Evolutionary conservation across 768 basidiomycete species (phyloP), one percentile per base, ranked within the genome.

Genomic region (Phlebiopsis gigantea): DNA sequence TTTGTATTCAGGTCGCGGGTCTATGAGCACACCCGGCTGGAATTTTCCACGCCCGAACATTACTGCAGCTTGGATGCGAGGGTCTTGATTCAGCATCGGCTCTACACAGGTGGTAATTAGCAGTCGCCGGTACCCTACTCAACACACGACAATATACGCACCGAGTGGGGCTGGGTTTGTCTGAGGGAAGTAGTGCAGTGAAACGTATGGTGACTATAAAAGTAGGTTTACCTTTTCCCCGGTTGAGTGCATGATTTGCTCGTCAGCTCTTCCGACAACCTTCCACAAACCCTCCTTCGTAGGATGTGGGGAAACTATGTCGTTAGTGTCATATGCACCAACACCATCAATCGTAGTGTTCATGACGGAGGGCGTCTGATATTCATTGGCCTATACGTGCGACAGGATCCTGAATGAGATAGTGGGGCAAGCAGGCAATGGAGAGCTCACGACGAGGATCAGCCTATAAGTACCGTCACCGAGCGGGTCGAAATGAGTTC

Each of bases 181-280:
- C 63, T 68, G 31, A 22, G 8, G n/a, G n/a, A n/a, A n/a, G n/a
- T n/a, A 41, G 12, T 24, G 10, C 34, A 39, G 31, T 12, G 15
- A 48, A 21, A n/a, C 2, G 28, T 29, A 15, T 48, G 5, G 12
- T 30, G 12, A 4, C 12, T 25, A 48, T 39, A 2, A 39, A 12
- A 10, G 34, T 17, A 15, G 45, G 15, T 25, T 19, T 17, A 48
- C 47, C 47, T 71, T 71, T 52, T 71, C 69, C 28, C 69, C 69
- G 1, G 64, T 71, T 25, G n/a, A 49, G 34, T 61, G 70, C 65
- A 73, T 73, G 41, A 79, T 74, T 62, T 78, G 77, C 53, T 79
- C 78, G 56, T 79, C 78, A 4, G 62, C 65, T 15, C 79, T 67
- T 3, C 79, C 77, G 44, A 63, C 69, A 1, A 79, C 60, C 52